These are phyloP conservation scores for Acanthamoeba sp. DNA, from an alignment of 208 protist species.

Conservation along the genomic window DNA sequence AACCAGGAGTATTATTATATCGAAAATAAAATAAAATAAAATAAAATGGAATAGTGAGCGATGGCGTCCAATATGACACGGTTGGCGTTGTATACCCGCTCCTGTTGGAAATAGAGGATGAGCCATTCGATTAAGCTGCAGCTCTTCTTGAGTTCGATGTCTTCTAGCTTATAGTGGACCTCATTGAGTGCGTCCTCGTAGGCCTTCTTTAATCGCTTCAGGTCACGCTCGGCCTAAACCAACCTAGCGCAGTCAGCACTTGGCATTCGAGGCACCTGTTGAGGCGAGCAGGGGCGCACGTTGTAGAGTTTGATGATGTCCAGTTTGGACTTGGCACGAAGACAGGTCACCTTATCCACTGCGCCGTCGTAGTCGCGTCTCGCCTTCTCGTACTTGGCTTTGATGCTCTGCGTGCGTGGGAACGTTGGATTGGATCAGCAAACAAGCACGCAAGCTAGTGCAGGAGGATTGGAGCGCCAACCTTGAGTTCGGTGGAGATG, in stretches of 20 bases:
- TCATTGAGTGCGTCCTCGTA: constrained; percentile 34
- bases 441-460: neutral
- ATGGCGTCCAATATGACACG: neutral
- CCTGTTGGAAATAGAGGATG: constrained; percentile 7
- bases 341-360: constrained; percentile 33
- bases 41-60: neutral
- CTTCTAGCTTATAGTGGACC: constrained; percentile 10
- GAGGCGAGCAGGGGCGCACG: neutral
- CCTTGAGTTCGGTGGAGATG: constrained; percentile 33
- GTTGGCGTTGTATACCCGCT: too few species aligned
- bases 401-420: neutral
- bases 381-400: constrained; percentile 14
- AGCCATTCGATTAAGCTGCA: constrained; percentile 25
- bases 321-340: constrained; percentile 12
- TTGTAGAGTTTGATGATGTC: constrained; percentile 62
- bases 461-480: neutral
- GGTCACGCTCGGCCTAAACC: constrained; percentile 25
- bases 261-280: too few species aligned
- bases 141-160: constrained; percentile 53
- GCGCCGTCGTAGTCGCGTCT: constrained; percentile 42
- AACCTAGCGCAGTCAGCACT: too few species aligned
- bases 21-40: neutral
- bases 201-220: constrained; percentile 40
- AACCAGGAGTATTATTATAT: too few species aligned
- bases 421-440: neutral